Evolutionary conservation across 306 rosid genomes (phyloP).

Genomic region (Elaeagnus macrophylla): DNA sequence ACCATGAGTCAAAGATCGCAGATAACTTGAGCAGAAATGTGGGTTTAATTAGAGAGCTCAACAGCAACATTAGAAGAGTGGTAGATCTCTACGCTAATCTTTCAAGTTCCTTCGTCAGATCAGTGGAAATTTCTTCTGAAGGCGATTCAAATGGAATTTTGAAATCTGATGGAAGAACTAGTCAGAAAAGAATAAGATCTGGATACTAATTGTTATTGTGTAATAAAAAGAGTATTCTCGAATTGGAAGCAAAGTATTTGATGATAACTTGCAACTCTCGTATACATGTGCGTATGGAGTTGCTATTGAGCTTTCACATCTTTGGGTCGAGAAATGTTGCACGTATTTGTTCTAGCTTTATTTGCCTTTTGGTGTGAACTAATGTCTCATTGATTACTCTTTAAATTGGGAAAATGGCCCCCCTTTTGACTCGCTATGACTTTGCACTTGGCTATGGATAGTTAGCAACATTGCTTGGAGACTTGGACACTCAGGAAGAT

Average conservation of each 20-base stretch:
- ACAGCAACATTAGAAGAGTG: slow-evolving; percentile 60
- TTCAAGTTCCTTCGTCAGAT: slow-evolving; percentile 43
- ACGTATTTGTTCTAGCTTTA: no score
- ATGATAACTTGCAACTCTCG: slow-evolving; percentile 19
- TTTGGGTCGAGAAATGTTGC: no score
- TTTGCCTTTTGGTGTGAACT: no score
- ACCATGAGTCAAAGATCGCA: slow-evolving; percentile 49
- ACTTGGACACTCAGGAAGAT: no score
- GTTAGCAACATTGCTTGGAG: no score
- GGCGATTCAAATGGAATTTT: slow-evolving; percentile 53
- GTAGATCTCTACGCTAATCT: slow-evolving; percentile 63
- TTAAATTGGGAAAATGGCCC: no score
- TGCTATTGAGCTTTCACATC: slow-evolving; percentile 9
- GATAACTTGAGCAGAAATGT: slow-evolving; percentile 49
- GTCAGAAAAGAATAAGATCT: slow-evolving; percentile 48
- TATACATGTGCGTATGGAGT: slow-evolving; percentile 15
- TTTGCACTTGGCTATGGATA: no score
- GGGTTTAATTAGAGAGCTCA: slow-evolving; percentile 56
- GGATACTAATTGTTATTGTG: slow-evolving; percentile 16
- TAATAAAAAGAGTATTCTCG: slow-evolving; percentile 7
- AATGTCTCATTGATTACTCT: no score
- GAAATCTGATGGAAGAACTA: slow-evolving; percentile 45
- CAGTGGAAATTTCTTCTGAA: slow-evolving; percentile 51
- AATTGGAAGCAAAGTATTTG: slow-evolving; percentile 7
- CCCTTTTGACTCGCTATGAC: no score